phyloP scores from a whole-genome alignment of 2,329 filamentous ascomycete species.

The Xylaria sp. region DNA sequence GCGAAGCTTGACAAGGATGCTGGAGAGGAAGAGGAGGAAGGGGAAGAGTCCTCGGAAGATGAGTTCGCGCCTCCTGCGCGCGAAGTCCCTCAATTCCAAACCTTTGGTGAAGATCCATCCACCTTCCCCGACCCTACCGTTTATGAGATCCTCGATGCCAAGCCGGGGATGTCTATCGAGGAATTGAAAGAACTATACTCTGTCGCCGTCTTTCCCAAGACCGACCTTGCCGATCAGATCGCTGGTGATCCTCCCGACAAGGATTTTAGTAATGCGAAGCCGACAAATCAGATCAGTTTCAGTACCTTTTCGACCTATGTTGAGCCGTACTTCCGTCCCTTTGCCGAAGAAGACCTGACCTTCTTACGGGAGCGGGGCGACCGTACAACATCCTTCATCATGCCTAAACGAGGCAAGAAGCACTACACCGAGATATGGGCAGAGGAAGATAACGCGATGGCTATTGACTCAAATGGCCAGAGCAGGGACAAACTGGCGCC shows the following conservation, averaged over 20 bases:
- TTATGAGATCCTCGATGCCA: constrained; percentile 86
- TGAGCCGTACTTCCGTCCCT: constrained; percentile 89
- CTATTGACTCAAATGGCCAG: constrained; percentile 73
- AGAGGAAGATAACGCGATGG: constrained; percentile 87
- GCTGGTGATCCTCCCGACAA: constrained; percentile 91
- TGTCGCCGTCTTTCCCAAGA: constrained; percentile 83
- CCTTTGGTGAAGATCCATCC: constrained; percentile 91
- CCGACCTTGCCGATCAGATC: constrained; percentile 84
- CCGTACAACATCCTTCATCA: constrained; percentile 82
- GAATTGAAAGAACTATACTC: constrained; percentile 89
- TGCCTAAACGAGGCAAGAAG: constrained; percentile 84
- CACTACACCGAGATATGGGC: constrained; percentile 94
- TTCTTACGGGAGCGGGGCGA: constrained; percentile 93
- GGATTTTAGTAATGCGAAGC: constrained; percentile 95
- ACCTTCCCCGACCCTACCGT: constrained; percentile 92
- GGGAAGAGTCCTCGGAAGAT: constrained; percentile 66
- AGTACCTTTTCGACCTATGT: constrained; percentile 92
- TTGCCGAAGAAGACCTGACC: constrained; percentile 92
- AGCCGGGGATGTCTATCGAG: constrained; percentile 81
- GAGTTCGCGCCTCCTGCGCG: constrained; percentile 70
- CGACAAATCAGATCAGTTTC: constrained; percentile 92
- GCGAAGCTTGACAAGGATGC: constrained; percentile 55
- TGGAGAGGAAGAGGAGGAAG: constrained; percentile 54
- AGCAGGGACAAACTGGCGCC: constrained; percentile 74
- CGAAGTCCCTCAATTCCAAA: constrained; percentile 80